Percentiles rank a stretch among this genome's conserved stretches.
phyloP scores from a whole-genome alignment of 2,329 filamentous ascomycete genomes.

The Claviceps fusiformis region DNA sequence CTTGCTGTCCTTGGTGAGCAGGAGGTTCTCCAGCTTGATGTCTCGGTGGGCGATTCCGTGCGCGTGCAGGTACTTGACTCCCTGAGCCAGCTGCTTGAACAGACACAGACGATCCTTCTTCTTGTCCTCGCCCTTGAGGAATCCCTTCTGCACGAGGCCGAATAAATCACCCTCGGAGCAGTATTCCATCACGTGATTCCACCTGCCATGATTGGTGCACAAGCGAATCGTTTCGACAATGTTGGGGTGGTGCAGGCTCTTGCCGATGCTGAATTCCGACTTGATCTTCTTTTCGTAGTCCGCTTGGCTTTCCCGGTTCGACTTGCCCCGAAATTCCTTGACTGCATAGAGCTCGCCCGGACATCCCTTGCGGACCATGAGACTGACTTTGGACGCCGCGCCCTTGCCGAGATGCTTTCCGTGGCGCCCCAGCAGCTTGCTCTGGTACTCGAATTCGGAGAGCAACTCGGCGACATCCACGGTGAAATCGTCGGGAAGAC shows the following conservation, averaged over 20 bases:
- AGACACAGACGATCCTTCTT: constrained; percentile 62
- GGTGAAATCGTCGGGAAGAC: constrained; percentile 58
- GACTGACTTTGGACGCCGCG: constrained; percentile 66
- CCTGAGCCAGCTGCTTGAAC: constrained; percentile 80
- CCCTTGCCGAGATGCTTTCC: constrained; percentile 70
- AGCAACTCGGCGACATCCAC: constrained; percentile 57
- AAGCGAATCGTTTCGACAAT: constrained; percentile 70
- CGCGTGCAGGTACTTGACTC: constrained; percentile 66
- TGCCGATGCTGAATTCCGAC: constrained; percentile 78
- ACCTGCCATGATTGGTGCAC: constrained; percentile 60
- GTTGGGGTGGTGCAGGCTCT: constrained; percentile 74
- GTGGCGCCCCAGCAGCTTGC: constrained; percentile 56
- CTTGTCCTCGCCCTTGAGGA: constrained; percentile 51
- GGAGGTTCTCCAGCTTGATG: constrained; percentile 78
- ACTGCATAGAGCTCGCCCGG: constrained; percentile 61
- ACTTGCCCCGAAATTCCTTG: constrained; percentile 72
- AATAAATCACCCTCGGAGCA: constrained; percentile 74
- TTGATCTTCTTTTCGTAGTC: constrained; percentile 86
- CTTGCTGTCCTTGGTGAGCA: constrained; percentile 65
- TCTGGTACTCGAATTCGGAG: constrained; percentile 53
- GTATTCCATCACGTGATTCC: constrained; percentile 92
- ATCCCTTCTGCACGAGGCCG: constrained; percentile 56
- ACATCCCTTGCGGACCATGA: constrained; percentile 61
- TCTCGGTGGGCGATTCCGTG: constrained; percentile 84
- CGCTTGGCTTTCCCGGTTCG: constrained; percentile 50